Conservation (phyloP, 2,329 filamentous ascomycete genomes). For the Dactylonectria estremocensis region DNA sequence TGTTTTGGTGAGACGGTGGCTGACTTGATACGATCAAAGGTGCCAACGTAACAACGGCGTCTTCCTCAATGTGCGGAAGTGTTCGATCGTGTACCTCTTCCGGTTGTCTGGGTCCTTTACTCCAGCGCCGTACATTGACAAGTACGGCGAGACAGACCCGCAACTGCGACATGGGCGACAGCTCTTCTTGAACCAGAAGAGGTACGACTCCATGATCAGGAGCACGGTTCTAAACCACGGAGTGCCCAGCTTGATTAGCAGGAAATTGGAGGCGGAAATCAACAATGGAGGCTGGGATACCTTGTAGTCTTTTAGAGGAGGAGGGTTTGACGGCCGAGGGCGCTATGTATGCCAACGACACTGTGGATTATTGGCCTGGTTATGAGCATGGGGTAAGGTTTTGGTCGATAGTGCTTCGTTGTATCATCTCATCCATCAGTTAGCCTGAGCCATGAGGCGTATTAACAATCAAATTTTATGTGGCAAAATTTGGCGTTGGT, state of each 20-base stretch:
- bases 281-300: constrained; percentile 99
- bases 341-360: constrained; percentile 5
- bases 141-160: constrained; percentile 95
- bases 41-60: constrained; percentile 93
- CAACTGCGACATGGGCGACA: constrained; percentile 90
- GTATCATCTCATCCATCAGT: constrained; percentile 1
- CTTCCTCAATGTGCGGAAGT: constrained; percentile 97
- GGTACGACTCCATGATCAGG: constrained; percentile 90
- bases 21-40: constrained; percentile 61
- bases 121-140: constrained; percentile 93
- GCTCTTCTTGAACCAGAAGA: constrained; percentile 91
- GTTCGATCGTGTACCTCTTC: constrained; percentile 90
- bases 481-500: not conserved
- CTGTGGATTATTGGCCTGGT: not conserved
- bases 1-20: not conserved
- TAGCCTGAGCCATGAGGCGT: not conserved
- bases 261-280: constrained; percentile 93
- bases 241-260: constrained; percentile 89
- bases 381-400: not conserved
- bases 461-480: not conserved
- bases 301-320: constrained; percentile 55
- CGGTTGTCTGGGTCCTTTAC: constrained; percentile 86
- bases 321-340: constrained; percentile 6
- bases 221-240: constrained; percentile 90
- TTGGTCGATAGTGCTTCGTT: constrained; percentile 10